A percentile compares a stretch with the other conserved stretches of the same genome.
Evolutionary conservation across 1,139 yeast species (phyloP).

Genomic region (Hemisphaericaspora lyxosophila): DNA sequence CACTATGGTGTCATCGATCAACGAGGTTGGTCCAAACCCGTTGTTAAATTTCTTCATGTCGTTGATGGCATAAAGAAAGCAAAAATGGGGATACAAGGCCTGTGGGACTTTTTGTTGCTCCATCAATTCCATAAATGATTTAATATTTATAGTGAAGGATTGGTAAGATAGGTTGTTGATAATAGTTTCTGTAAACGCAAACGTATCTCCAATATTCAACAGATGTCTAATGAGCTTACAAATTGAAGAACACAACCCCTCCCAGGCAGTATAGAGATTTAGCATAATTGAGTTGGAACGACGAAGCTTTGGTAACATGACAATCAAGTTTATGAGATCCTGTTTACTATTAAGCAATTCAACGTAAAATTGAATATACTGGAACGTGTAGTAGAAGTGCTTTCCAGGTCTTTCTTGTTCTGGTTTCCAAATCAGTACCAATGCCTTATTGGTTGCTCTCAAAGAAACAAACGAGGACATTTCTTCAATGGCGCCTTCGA

Average conservation of each 20-base stretch:
- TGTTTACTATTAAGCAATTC: slow-evolving; percentile 52
- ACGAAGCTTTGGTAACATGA: slow-evolving; percentile 68
- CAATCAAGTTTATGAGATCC: slow-evolving; percentile 60
- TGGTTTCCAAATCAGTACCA: slow-evolving; percentile 91
- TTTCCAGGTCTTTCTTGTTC: slow-evolving; percentile 90
- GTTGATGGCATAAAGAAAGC: slow-evolving; percentile 52
- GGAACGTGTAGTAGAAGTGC: slow-evolving; percentile 76
- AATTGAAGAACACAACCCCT: slow-evolving; percentile 46
- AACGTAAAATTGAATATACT: slow-evolving; percentile 66
- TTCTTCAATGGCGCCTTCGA: slow-evolving; percentile 58
- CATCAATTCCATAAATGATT: slow-evolving; percentile 30
- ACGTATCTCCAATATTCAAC: slow-evolving; percentile 45
- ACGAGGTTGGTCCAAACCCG: slow-evolving; percentile 80
- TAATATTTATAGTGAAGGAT: slow-evolving; percentile 44
- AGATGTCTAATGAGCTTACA: slow-evolving; percentile 52
- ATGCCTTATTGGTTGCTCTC: slow-evolving; percentile 66
- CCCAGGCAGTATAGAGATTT: slow-evolving; percentile 65
- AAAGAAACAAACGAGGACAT: slow-evolving; percentile 64
- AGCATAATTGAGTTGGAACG: slow-evolving; percentile 76
- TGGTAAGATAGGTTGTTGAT: slow-evolving; percentile 48
- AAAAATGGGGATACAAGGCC: slow-evolving; percentile 31
- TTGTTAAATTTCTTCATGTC: slow-evolving; percentile 73
- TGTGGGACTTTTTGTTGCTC: slow-evolving; percentile 31
- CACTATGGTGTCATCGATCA: slow-evolving; percentile 72
- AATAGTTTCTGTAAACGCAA: slow-evolving; percentile 56